Conservation (phyloP, 495 filamentous ascomycete species). For the Glonium stellatum region DNA sequence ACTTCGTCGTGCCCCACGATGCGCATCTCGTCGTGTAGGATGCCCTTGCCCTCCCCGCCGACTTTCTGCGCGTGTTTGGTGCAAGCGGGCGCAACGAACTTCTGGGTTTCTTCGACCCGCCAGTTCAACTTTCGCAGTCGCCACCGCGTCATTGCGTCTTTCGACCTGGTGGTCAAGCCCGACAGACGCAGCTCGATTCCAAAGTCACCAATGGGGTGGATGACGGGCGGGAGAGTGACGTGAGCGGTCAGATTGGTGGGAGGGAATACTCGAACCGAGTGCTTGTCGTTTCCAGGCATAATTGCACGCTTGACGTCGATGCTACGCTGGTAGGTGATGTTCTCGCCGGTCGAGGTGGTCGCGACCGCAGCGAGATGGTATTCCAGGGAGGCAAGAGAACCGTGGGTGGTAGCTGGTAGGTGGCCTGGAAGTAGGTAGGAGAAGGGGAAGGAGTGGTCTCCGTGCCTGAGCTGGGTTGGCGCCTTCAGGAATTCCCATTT, state of each 20-base stretch:
- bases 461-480: conserved; percentile 54
- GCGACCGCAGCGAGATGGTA: conserved; percentile 78
- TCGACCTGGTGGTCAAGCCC: conserved; percentile 58
- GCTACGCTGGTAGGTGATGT: conserved; percentile 56
- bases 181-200: conserved; percentile 70
- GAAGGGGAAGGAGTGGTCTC: conserved; percentile 80
- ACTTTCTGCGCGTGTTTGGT: conserved; percentile 66
- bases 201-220: conserved; percentile 83
- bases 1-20: conserved; percentile 68
- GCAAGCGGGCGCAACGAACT: conserved; percentile 76
- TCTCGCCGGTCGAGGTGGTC: conserved; percentile 50
- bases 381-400: conserved; percentile 61
- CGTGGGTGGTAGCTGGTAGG: conserved; percentile 73
- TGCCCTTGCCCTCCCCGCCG: conserved; percentile 65
- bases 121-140: conserved; percentile 83
- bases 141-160: conserved; percentile 65
- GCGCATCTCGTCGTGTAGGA: conserved; percentile 68
- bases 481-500: conserved; percentile 72
- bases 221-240: conserved; percentile 69
- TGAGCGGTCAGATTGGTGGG: conserved; percentile 85
- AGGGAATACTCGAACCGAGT: conserved; percentile 85
- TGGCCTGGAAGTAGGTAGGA: conserved; percentile 81
- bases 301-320: conserved; percentile 72
- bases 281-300: conserved; percentile 62
- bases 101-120: conserved; percentile 82